A percentile compares a stretch with the other conserved stretches of the same genome.
These are phyloP conservation scores for Ballota nigra DNA, from an alignment of 257 asterid species.

Conservation along the genomic window DNA sequence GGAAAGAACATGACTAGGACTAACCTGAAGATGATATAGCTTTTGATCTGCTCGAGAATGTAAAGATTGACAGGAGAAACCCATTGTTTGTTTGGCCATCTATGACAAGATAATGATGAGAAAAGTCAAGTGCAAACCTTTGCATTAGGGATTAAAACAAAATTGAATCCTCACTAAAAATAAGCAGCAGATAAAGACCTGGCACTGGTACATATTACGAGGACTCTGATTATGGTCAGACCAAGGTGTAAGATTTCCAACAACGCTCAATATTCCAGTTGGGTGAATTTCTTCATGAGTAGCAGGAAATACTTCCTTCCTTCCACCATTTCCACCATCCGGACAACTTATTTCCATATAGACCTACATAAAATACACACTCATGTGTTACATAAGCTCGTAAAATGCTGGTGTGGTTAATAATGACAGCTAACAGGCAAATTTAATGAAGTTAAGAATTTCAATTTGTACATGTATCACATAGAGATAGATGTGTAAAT, in stretches of 20 bases:
- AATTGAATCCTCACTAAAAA: conserved; percentile 16
- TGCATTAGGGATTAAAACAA: background rate
- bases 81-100: conserved; percentile 99
- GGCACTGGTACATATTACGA: conserved; percentile 99
- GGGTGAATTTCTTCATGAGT: conserved; percentile 98
- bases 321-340: conserved; percentile 94
- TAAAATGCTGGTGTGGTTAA: conserved; percentile 14
- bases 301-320: conserved; percentile 73
- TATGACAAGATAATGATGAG: conserved; percentile 33
- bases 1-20: conserved; percentile 9
- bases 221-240: conserved; percentile 99
- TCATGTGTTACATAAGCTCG: conserved; percentile 3
- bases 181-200: conserved; percentile 43
- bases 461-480: conserved; percentile 14
- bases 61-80: conserved; percentile 82
- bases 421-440: background rate
- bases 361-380: conserved; percentile 45
- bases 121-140: conserved; percentile 24
- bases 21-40: conserved; percentile 98
- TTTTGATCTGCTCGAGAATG: conserved; percentile 92
- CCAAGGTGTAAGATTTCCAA: conserved; percentile 97
- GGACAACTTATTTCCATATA: conserved; percentile 97
- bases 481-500: conserved; percentile 14
- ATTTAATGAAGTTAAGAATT: background rate
- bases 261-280: conserved; percentile 89